Evolutionary conservation across 768 basidiomycete species (phyloP).

Genomic region (Lanmaoa rubissima): DNA sequence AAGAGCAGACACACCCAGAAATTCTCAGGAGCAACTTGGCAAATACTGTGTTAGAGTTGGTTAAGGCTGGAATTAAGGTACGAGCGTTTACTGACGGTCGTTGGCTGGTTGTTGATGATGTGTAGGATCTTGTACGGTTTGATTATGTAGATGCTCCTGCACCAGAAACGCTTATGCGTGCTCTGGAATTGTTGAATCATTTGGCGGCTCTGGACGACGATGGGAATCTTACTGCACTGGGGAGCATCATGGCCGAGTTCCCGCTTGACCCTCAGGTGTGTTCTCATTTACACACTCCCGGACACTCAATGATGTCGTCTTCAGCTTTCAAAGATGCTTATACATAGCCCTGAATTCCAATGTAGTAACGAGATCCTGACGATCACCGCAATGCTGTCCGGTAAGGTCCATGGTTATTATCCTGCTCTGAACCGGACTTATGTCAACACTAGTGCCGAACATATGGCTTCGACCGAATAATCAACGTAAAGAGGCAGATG

Average conservation of each 20-base stretch:
- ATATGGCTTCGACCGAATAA: slow-evolving; percentile 92
- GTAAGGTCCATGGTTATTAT: slow-evolving; percentile 39
- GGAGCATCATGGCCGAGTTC: slow-evolving; percentile 95
- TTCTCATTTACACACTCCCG: not conserved
- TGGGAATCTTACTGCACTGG: slow-evolving; percentile 83
- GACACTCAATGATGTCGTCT: not conserved
- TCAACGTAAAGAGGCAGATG: slow-evolving; percentile 86
- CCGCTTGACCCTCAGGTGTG: slow-evolving; percentile 94
- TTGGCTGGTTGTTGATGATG: not conserved
- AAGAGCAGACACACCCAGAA: slow-evolving; percentile 97
- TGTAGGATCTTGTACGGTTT: slow-evolving; percentile 75
- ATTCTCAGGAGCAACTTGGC: slow-evolving; percentile 92
- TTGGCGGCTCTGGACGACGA: slow-evolving; percentile 93
- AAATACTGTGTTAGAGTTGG: slow-evolving; percentile 89
- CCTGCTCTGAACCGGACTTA: not conserved
- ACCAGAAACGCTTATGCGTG: slow-evolving; percentile 96
- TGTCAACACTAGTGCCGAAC: slow-evolving; percentile 60
- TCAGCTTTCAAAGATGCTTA: slow-evolving; percentile 86
- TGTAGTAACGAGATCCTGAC: slow-evolving; percentile 96
- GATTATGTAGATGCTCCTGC: slow-evolving; percentile 93
- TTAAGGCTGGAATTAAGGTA: slow-evolving; percentile 91
- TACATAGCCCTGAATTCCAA: slow-evolving; percentile 90
- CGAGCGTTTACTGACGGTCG: not conserved
- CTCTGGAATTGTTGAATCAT: slow-evolving; percentile 90
- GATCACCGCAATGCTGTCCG: slow-evolving; percentile 95